These are phyloP conservation scores for Pyrenula massariospora DNA, from an alignment of 495 filamentous ascomycete genomes.

Conservation along the genomic window DNA sequence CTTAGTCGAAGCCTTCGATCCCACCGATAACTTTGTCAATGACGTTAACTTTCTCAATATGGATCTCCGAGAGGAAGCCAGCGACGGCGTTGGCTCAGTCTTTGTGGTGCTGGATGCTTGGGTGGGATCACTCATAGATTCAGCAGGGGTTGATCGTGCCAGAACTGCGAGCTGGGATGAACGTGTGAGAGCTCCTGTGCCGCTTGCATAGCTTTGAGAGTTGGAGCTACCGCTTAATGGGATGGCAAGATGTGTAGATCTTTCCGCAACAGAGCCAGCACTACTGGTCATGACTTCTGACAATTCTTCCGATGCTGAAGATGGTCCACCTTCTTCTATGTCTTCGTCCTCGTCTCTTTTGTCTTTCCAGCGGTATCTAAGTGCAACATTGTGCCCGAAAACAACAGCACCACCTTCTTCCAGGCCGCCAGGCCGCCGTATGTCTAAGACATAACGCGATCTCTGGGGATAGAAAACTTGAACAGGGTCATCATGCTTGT, in stretches of 20 bases:
- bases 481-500: background rate
- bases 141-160: too few species aligned
- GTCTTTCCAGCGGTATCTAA: background rate
- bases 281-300: background rate
- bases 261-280: background rate
- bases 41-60: too few species aligned
- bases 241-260: too few species aligned
- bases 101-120: too few species aligned
- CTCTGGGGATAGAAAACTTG: background rate
- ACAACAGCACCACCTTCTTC: background rate
- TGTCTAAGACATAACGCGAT: background rate
- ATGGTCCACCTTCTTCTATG: background rate
- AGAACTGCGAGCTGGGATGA: too few species aligned
- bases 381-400: background rate
- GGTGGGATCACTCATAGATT: too few species aligned
- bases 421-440: background rate
- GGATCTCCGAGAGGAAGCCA: too few species aligned
- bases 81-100: too few species aligned
- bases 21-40: too few species aligned
- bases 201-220: background rate
- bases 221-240: background rate
- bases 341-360: background rate
- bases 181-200: background rate
- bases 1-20: too few species aligned
- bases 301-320: background rate